A percentile compares a stretch with the other conserved stretches of the same genome.
These are phyloP conservation scores for Leccinum subgranulosum DNA, from an alignment of 768 basidiomycete genomes.

Conservation along the genomic window DNA sequence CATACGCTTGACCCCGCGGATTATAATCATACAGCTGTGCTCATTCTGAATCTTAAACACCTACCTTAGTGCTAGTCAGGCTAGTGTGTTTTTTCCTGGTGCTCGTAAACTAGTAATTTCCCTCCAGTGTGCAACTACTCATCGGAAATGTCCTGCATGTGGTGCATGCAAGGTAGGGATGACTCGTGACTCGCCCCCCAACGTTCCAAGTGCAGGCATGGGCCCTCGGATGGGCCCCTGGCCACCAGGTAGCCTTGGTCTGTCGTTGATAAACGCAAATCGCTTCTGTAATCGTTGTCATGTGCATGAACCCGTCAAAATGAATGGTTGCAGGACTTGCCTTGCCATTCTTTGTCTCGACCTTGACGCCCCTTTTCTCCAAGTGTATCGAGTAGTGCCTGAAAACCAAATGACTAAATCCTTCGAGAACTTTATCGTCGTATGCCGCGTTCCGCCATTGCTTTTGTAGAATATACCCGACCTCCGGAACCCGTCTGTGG, in stretches of 20 bases:
- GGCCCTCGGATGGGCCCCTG: conserved; percentile 16
- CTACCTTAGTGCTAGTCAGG: no score
- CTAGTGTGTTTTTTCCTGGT: not conserved
- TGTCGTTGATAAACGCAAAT: conserved; percentile 6
- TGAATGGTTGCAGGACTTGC: conserved; percentile 5
- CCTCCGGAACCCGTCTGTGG: conserved; percentile 19
- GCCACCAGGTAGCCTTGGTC: not conserved
- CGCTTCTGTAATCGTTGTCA: conserved; percentile 8
- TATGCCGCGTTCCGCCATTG: conserved; percentile 38
- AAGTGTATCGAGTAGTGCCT: conserved; percentile 27
- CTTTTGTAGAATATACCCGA: conserved; percentile 27
- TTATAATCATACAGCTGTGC: not conserved
- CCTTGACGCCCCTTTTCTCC: conserved; percentile 16
- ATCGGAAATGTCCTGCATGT: conserved; percentile 3
- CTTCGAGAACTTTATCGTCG: conserved; percentile 18
- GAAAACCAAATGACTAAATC: conserved; percentile 25
- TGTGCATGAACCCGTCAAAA: not conserved
- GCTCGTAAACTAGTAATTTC: not conserved
- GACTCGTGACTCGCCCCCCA: conserved; percentile 25
- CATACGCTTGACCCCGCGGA: not conserved
- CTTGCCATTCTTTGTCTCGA: conserved; percentile 16
- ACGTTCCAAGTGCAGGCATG: conserved; percentile 21
- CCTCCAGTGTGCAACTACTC: not conserved
- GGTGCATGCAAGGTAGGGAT: conserved; percentile 22
- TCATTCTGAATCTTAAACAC: not conserved